Percentiles rank a stretch among this genome's conserved stretches.
phyloP scores from a whole-genome alignment of 768 basidiomycete species.

The Mycena vitilis region DNA sequence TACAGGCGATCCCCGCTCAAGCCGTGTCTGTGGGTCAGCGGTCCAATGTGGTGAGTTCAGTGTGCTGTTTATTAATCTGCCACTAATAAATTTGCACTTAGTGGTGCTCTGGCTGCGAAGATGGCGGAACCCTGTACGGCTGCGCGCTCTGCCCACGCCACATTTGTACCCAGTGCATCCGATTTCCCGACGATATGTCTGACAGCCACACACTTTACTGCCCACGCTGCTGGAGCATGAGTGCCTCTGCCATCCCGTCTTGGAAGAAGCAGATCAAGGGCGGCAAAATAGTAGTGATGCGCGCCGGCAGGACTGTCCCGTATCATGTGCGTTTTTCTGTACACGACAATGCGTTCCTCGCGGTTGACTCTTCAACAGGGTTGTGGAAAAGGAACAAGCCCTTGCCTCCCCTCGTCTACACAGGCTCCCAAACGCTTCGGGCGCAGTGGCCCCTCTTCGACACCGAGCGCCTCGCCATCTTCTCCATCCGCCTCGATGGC shows the following conservation, averaged over 20 bases:
- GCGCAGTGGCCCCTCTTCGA: background rate
- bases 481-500: too few species aligned
- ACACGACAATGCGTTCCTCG: background rate
- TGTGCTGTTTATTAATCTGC: too few species aligned
- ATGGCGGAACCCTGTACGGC: background rate
- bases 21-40: too few species aligned
- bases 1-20: too few species aligned
- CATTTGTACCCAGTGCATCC: background rate
- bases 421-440: background rate
- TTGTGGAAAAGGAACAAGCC: background rate
- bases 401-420: background rate
- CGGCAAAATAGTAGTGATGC: background rate
- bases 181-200: background rate
- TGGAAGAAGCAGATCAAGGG: background rate
- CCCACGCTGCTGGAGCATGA: background rate
- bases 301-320: background rate
- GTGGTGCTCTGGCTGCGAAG: conserved; percentile 9
- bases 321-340: background rate
- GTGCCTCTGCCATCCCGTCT: background rate
- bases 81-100: background rate
- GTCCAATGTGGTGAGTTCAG: too few species aligned
- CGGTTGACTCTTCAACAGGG: background rate
- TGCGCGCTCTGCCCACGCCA: background rate
- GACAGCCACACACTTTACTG: background rate
- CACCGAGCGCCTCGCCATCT: background rate